These are phyloP conservation scores for Chlorella sp. DNA, from an alignment of 139 green algal genomes.

Conservation along the genomic window DNA sequence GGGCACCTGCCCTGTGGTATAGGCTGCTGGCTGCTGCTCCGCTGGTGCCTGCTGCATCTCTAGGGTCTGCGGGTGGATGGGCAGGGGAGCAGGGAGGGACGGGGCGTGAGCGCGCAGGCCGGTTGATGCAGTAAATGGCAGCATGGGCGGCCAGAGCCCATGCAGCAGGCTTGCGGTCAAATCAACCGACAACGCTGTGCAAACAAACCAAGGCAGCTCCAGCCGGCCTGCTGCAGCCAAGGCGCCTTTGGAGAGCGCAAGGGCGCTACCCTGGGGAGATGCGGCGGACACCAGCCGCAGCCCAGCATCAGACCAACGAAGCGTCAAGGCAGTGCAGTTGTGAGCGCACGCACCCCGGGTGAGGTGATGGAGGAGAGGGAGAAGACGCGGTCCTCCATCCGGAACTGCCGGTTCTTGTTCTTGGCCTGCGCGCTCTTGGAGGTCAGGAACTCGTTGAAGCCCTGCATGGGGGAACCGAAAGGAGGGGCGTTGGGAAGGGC, in stretches of 20 bases:
- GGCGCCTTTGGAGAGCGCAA: too few relatives aligned
- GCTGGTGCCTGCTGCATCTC: background rate
- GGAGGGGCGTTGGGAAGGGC: background rate
- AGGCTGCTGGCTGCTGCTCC: background rate
- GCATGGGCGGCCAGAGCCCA: background rate
- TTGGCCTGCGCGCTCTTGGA: conserved; percentile 72
- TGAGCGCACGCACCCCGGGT: conserved; percentile 28
- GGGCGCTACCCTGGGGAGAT: too few relatives aligned
- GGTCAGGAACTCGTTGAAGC: conserved; percentile 80
- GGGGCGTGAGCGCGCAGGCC: background rate
- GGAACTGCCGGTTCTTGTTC: conserved; percentile 62
- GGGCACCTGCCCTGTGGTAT: background rate
- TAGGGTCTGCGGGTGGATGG: background rate
- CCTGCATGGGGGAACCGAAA: conserved; percentile 51
- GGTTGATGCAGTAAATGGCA: background rate
- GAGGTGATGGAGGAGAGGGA: conserved; percentile 75
- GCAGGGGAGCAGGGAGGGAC: background rate
- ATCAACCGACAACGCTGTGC: too few relatives aligned
- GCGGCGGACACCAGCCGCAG: too few relatives aligned
- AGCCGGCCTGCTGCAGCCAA: too few relatives aligned
- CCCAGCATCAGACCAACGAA: background rate
- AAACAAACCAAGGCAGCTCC: too few relatives aligned
- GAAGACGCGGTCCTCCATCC: conserved; percentile 76
- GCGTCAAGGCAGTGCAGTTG: background rate
- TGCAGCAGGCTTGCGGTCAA: too few relatives aligned